A percentile compares a stretch with the other conserved stretches of the same genome.
phyloP scores from a whole-genome alignment of 257 asterid species.

The Nemophila menziesii region DNA sequence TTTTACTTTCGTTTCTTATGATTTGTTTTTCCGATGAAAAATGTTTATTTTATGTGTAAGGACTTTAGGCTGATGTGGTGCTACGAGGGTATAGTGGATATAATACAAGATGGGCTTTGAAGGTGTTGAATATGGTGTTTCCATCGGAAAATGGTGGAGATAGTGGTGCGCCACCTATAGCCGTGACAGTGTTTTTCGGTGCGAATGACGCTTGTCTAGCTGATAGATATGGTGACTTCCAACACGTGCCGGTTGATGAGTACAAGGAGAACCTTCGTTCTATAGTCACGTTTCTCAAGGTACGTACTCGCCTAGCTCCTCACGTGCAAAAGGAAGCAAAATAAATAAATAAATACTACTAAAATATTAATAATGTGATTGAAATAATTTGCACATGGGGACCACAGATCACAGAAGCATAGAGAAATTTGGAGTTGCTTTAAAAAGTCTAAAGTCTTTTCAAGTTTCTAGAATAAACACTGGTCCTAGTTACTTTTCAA shows the following conservation, averaged over 20 bases:
- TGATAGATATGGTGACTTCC: constrained; percentile 43
- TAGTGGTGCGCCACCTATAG: constrained; percentile 25
- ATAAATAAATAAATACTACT: too few relatives aligned
- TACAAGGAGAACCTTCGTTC: constrained; percentile 52
- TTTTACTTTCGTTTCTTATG: neutral
- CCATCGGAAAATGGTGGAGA: constrained; percentile 23
- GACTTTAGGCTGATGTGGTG: constrained; percentile 77
- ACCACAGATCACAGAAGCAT: neutral
- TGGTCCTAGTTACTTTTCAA: too few relatives aligned
- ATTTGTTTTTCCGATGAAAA: neutral
- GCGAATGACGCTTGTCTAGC: constrained; percentile 82
- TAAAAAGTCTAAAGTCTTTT: neutral
- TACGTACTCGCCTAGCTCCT: constrained; percentile 9
- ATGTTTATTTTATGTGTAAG: neutral
- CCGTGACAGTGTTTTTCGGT: constrained; percentile 83
- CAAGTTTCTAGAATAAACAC: neutral
- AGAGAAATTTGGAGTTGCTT: neutral
- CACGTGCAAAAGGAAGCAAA: neutral
- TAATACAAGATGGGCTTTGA: constrained; percentile 79
- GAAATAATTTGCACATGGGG: neutral
- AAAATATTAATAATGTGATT: too few relatives aligned
- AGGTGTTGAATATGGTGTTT: constrained; percentile 42
- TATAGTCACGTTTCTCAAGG: constrained; percentile 65
- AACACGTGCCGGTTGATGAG: constrained; percentile 79
- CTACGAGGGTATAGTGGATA: constrained; percentile 85